Conservation (phyloP, 2,329 filamentous ascomycete species). For the Rasamsonia emersonii region DNA sequence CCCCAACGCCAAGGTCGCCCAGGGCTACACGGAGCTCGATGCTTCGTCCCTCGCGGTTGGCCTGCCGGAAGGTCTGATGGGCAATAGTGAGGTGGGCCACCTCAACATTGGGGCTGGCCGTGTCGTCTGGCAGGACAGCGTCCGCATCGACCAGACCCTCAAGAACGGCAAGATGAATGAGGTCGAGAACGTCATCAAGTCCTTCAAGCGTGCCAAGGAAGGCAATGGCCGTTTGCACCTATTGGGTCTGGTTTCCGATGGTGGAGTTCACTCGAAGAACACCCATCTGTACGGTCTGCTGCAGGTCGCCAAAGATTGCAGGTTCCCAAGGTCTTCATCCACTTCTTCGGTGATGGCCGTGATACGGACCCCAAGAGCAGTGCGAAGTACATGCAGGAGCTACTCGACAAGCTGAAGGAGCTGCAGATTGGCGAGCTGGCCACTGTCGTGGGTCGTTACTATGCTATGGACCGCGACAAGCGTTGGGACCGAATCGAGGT, state of each 20-base stretch:
- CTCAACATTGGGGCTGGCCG: slow-evolving; percentile 96
- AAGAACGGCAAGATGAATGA: slow-evolving; percentile 73
- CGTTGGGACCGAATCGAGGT: slow-evolving; percentile 92
- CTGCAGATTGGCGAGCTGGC: slow-evolving; percentile 80
- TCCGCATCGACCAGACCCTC: slow-evolving; percentile 88
- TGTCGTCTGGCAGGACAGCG: slow-evolving; percentile 97
- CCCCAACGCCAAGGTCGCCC: slow-evolving; percentile 58
- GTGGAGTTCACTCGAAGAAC: slow-evolving; percentile 95
- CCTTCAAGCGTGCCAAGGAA: slow-evolving; percentile 70
- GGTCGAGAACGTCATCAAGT: slow-evolving; percentile 67
- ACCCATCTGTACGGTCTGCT: slow-evolving; percentile 82
- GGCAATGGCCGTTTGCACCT: slow-evolving; percentile 90
- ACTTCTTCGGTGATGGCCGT: slow-evolving; percentile 97
- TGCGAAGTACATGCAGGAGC: slow-evolving; percentile 75
- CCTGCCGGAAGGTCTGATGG: slow-evolving; percentile 94
- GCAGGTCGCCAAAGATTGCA: slow-evolving; percentile 78
- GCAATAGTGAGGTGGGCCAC: slow-evolving; percentile 97
- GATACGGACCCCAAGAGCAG: slow-evolving; percentile 97
- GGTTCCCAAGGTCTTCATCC: slow-evolving; percentile 88
- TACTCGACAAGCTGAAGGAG: slow-evolving; percentile 73
- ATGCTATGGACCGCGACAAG: slow-evolving; percentile 99
- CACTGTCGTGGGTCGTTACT: slow-evolving; percentile 92
- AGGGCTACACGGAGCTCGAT: slow-evolving; percentile 87
- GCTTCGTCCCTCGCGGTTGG: slow-evolving; percentile 94
- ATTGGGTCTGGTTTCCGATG: slow-evolving; percentile 85